These are phyloP conservation scores for Hypoxylon sp. DNA, from an alignment of 2,329 filamentous ascomycete species.

Conservation along the genomic window DNA sequence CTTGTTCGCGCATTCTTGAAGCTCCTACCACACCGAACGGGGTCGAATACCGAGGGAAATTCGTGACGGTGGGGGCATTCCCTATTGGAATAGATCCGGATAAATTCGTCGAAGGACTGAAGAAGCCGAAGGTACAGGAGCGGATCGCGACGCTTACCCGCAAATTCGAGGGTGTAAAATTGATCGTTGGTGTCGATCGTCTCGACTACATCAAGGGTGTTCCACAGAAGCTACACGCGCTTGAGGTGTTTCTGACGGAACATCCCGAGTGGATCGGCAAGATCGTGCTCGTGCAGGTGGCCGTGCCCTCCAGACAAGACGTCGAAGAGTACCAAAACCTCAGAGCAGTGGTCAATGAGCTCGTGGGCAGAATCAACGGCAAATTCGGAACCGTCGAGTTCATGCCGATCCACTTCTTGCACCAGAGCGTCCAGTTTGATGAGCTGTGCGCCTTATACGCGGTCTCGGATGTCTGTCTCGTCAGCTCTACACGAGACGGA, in stretches of 20 bases:
- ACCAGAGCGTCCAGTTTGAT: conserved; percentile 95
- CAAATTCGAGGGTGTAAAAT: conserved; percentile 95
- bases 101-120: conserved; percentile 90
- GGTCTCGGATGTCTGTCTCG: conserved; percentile 91
- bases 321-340: conserved; percentile 99
- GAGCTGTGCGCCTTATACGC: conserved; percentile 95
- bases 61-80: conserved; percentile 93
- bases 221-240: conserved; percentile 94
- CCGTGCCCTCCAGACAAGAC: conserved; percentile 93
- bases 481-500: conserved; percentile 95
- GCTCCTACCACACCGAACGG: conserved; percentile 90
- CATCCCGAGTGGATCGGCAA: conserved; percentile 99
- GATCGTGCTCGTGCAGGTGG: conserved; percentile 95
- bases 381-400: conserved; percentile 98
- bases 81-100: conserved; percentile 98
- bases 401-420: conserved; percentile 98
- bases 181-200: conserved; percentile 96
- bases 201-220: conserved; percentile 99
- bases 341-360: conserved; percentile 93
- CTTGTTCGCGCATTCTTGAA: conserved; percentile 92
- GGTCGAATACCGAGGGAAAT: conserved; percentile 89
- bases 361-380: conserved; percentile 96
- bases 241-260: conserved; percentile 96
- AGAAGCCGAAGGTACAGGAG: conserved; percentile 88
- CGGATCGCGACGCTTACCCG: conserved; percentile 87